Evolutionary conservation across 768 basidiomycete species (phyloP).

Genomic region (Lactarius trivialis): DNA sequence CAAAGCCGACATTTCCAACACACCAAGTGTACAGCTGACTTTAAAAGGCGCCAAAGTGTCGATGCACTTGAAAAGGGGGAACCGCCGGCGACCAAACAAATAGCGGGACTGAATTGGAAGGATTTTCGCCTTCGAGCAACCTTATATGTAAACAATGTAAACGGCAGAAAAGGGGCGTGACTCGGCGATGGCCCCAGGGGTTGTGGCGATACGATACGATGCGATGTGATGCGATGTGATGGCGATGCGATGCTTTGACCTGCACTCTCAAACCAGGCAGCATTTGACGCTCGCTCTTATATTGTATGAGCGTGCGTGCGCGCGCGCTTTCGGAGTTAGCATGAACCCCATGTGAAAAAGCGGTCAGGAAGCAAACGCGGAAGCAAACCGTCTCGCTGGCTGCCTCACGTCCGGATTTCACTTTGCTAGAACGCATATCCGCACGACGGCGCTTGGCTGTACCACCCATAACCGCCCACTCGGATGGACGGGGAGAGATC

Average conservation of each 20-base stretch:
- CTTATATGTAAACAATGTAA: conserved; percentile 16
- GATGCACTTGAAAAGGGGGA: not conserved
- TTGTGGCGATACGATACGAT: conserved; percentile 9
- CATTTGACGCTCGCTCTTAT: not conserved
- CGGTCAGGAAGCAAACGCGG: not conserved
- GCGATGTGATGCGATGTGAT: not conserved
- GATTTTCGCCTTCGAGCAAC: conserved; percentile 24
- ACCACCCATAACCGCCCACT: not conserved
- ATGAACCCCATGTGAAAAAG: conserved; percentile 9
- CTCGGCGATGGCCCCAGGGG: conserved; percentile 5
- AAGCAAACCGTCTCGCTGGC: conserved; percentile 1
- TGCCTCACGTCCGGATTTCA: conserved; percentile 2
- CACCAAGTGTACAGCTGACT: conserved; percentile 1
- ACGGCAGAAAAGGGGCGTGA: not conserved
- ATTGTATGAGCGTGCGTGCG: not conserved
- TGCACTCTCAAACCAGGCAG: not conserved
- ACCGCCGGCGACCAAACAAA: conserved; percentile 21
- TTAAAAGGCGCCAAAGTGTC: conserved; percentile 1
- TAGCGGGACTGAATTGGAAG: conserved; percentile 21
- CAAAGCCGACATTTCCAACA: not conserved
- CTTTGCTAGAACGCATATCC: conserved; percentile 2
- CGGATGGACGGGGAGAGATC: not conserved
- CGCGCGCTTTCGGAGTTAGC: conserved; percentile 5
- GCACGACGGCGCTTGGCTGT: conserved; percentile 4
- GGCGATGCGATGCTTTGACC: not conserved